Evolutionary conservation across 2,329 filamentous ascomycete species (phyloP).

Genomic region (Aspergillus novofumigatus): DNA sequence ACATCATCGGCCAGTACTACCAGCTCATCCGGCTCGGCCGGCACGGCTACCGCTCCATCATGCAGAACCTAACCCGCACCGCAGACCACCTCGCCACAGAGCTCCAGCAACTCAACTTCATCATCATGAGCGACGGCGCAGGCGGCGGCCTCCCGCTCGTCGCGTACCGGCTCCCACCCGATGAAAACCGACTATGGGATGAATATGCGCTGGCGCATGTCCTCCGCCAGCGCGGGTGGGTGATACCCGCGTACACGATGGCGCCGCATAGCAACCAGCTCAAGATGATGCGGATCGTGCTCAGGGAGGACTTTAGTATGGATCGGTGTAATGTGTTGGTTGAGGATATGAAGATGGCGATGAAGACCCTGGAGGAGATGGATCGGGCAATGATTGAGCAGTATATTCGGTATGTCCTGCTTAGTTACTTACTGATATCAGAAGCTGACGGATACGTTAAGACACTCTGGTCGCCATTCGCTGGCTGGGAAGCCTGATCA

Average conservation of each 20-base stretch:
- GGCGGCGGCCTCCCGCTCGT: conserved; percentile 82
- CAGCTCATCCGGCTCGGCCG: conserved; percentile 69
- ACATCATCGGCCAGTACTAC: conserved; percentile 69
- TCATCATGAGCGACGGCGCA: conserved; percentile 76
- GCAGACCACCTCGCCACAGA: conserved; percentile 75
- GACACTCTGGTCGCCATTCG: neutral
- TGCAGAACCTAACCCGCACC: conserved; percentile 75
- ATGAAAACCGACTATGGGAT: conserved; percentile 56
- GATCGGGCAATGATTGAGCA: conserved; percentile 65
- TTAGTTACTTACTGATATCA: neutral
- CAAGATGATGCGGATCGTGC: conserved; percentile 87
- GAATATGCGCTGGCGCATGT: conserved; percentile 77
- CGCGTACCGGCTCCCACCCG: conserved; percentile 69
- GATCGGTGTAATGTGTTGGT: conserved; percentile 74
- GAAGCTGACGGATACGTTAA: neutral
- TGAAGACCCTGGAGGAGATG: conserved; percentile 66
- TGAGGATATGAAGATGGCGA: conserved; percentile 69
- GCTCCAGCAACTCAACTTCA: conserved; percentile 70
- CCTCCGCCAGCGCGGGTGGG: conserved; percentile 79
- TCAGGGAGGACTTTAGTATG: conserved; percentile 83
- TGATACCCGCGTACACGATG: conserved; percentile 95
- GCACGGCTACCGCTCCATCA: conserved; percentile 59
- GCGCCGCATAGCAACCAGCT: conserved; percentile 75
- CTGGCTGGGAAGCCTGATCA: conserved; percentile 11
- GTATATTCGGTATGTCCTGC: conserved; percentile 55